Evolutionary conservation across 306 rosid species (phyloP).

Genomic region (Phaseolus lunatus): DNA sequence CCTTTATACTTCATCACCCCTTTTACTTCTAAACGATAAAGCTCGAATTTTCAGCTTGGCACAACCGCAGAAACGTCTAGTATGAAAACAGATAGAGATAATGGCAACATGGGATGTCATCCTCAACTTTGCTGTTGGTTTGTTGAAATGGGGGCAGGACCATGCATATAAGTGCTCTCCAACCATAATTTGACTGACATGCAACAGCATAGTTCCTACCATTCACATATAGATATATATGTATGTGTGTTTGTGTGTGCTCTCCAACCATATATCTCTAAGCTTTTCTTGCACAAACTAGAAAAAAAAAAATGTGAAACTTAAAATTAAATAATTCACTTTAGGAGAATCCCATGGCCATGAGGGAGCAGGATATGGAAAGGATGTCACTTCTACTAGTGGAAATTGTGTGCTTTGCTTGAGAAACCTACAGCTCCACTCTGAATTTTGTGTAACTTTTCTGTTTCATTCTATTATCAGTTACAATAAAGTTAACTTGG

Average conservation of each 20-base stretch:
- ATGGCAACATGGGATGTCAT: slow-evolving; percentile 47
- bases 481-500: background rate
- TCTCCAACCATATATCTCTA: no score
- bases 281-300: slow-evolving; percentile 15
- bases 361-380: slow-evolving; percentile 24
- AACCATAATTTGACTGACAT: slow-evolving; percentile 48
- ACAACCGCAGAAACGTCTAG: slow-evolving; percentile 19
- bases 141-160: slow-evolving; percentile 49
- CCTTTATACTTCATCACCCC: background rate
- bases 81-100: slow-evolving; percentile 50
- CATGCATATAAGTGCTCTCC: slow-evolving; percentile 56
- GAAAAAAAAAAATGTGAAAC: background rate
- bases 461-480: slow-evolving; percentile 6
- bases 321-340: slow-evolving; percentile 15
- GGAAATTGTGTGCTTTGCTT: slow-evolving; percentile 28
- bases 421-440: slow-evolving; percentile 28
- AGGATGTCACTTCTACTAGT: background rate
- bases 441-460: background rate
- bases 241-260: no score
- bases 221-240: slow-evolving; percentile 36
- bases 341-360: slow-evolving; percentile 8
- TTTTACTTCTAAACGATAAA: slow-evolving; percentile 19
- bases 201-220: slow-evolving; percentile 36
- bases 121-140: slow-evolving; percentile 48
- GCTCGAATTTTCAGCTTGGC: slow-evolving; percentile 16